A percentile compares a stretch with the other conserved stretches of the same genome.
phyloP scores from a whole-genome alignment of 441 rosid genomes.

The California macrophylla region DNA sequence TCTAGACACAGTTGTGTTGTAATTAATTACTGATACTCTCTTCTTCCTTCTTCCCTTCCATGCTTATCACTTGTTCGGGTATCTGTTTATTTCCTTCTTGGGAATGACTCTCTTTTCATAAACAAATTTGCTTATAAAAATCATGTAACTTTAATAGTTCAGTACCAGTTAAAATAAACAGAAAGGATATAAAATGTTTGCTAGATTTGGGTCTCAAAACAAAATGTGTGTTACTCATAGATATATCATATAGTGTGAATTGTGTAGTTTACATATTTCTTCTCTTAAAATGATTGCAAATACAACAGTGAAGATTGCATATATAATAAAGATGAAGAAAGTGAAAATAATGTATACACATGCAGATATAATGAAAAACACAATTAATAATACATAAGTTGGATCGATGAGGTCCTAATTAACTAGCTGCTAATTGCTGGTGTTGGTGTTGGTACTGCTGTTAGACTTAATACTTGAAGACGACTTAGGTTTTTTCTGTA shows the following conservation, averaged over 20 bases:
- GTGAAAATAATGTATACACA: neutral
- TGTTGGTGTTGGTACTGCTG: neutral
- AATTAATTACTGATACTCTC: neutral
- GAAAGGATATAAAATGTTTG: neutral
- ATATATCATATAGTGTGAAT: neutral
- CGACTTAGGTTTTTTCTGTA: neutral
- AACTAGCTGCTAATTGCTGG: neutral
- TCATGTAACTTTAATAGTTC: neutral
- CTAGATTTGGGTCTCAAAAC: conserved; percentile 1
- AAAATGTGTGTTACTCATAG: neutral
- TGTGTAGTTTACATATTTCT: neutral
- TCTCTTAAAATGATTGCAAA: neutral
- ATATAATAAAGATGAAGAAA: neutral
- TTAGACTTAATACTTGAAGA: neutral
- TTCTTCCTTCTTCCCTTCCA: neutral
- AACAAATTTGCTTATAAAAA: neutral
- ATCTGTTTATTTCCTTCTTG: neutral
- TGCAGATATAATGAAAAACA: neutral
- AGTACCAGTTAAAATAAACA: neutral
- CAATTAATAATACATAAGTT: neutral
- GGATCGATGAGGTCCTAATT: conserved; percentile 1
- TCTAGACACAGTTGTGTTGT: neutral
- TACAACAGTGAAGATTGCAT: neutral
- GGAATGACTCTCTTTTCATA: neutral
- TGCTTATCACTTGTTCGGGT: neutral